A percentile compares a stretch with the other conserved stretches of the same genome.
phyloP scores from a whole-genome alignment of 345 rosid genomes.

The Heritiera fomes region DNA sequence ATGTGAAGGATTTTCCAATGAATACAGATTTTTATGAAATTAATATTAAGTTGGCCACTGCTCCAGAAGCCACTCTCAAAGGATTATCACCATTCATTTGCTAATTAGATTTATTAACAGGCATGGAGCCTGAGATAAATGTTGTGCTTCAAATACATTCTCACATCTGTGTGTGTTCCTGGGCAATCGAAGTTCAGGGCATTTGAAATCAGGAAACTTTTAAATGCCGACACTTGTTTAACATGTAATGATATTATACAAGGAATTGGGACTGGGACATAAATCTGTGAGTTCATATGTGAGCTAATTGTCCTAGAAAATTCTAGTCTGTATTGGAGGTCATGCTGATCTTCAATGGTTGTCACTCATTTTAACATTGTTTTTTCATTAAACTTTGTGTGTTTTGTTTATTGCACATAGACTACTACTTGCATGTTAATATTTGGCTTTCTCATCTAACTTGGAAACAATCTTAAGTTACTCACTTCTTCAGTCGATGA shows the following conservation, averaged over 20 bases:
- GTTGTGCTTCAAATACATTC: neutral
- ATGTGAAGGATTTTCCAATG: no score
- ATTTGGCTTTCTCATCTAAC: neutral
- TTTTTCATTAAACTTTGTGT: neutral
- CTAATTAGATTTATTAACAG: neutral
- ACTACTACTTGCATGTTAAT: neutral
- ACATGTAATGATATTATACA: neutral
- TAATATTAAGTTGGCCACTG: neutral
- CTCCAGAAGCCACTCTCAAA: neutral
- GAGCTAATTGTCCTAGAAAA: neutral
- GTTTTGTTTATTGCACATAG: neutral
- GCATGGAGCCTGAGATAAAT: neutral
- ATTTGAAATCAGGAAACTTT: neutral
- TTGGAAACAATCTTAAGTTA: neutral
- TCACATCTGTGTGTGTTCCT: neutral
- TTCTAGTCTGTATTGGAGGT: neutral
- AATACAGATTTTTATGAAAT: neutral
- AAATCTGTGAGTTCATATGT: neutral
- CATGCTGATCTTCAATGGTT: neutral
- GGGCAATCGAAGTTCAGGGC: neutral
- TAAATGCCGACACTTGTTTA: neutral
- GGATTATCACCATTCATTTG: neutral
- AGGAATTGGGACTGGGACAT: neutral
- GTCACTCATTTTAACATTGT: neutral
- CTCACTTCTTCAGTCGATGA: neutral